These are phyloP conservation scores for Chlorella vulgaris DNA, from an alignment of 139 green algal species.

Conservation along the genomic window DNA sequence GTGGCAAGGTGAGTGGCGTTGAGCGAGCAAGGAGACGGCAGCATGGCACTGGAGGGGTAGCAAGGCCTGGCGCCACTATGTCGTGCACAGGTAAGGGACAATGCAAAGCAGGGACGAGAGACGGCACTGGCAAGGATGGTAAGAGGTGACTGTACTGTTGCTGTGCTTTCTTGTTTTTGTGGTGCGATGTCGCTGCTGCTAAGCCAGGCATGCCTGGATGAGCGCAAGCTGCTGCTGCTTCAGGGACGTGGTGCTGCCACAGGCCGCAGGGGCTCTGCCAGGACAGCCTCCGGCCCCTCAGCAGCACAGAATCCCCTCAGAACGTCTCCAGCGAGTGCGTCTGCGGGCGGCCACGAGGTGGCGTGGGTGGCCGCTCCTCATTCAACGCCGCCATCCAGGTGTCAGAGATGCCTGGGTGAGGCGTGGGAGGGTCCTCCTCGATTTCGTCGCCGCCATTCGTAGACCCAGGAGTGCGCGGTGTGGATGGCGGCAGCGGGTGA, in stretches of 20 bases:
- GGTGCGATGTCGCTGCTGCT: neutral
- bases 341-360: constrained; percentile 74
- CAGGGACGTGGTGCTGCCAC: no score
- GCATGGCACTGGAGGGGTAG: no score
- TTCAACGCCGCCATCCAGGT: constrained; percentile 79
- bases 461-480: constrained; percentile 65
- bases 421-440: constrained; percentile 65
- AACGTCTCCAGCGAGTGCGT: constrained; percentile 36
- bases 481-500: constrained; percentile 94
- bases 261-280: no score
- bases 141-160: neutral
- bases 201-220: neutral
- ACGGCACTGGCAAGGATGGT: neutral
- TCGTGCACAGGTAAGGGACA: no score
- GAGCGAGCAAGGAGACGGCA: neutral
- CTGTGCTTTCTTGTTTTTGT: no score
- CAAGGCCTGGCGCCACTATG: no score
- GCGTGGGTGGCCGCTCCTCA: constrained; percentile 91
- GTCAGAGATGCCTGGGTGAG: constrained; percentile 50
- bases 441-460: constrained; percentile 37
- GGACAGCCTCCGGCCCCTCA: neutral
- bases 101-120: neutral
- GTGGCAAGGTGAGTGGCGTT: neutral
- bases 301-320: constrained; percentile 5
- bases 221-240: neutral